These are phyloP conservation scores for Hypomyces perniciosus DNA, from an alignment of 2,329 filamentous ascomycete genomes.

Conservation along the genomic window DNA sequence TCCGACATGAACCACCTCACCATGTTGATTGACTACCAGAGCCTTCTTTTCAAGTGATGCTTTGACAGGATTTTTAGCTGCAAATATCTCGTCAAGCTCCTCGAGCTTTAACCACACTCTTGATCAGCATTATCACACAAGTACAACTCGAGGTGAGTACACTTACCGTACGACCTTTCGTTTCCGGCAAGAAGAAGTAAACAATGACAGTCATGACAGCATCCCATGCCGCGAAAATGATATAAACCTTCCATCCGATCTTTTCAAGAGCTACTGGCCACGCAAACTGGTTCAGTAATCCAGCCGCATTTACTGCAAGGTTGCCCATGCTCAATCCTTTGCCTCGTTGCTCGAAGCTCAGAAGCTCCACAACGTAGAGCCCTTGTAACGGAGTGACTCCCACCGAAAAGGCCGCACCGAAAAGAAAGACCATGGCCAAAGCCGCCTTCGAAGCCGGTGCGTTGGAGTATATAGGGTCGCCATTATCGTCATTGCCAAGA, in stretches of 20 bases:
- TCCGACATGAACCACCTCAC: slow-evolving; percentile 27
- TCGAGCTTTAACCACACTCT: slow-evolving; percentile 32
- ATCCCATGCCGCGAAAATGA: slow-evolving; percentile 43
- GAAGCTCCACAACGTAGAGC: slow-evolving; percentile 45
- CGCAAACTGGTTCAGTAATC: slow-evolving; percentile 41
- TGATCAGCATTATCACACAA: slow-evolving; percentile 5
- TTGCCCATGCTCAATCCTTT: slow-evolving; percentile 48
- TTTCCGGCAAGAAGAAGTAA: slow-evolving; percentile 25
- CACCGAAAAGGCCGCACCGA: slow-evolving; percentile 46
- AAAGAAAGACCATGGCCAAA: slow-evolving; percentile 49
- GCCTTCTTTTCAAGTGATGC: slow-evolving; percentile 37
- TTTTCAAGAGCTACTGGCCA: slow-evolving; percentile 41
- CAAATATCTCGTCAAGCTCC: slow-evolving; percentile 47
- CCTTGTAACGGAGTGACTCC: slow-evolving; percentile 29
- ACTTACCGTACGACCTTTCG: slow-evolving; percentile 36
- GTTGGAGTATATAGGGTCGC: slow-evolving; percentile 26
- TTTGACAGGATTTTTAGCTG: slow-evolving; percentile 38
- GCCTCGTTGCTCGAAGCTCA: slow-evolving; percentile 46
- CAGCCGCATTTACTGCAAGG: slow-evolving; percentile 37
- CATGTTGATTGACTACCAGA: slow-evolving; percentile 29
- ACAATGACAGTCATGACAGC: slow-evolving; percentile 20
- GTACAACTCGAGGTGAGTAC: background rate
- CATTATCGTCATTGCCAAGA: slow-evolving; percentile 23
- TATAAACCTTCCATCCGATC: slow-evolving; percentile 48
- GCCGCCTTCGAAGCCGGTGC: slow-evolving; percentile 37